A percentile compares a stretch with the other conserved stretches of the same genome.
Evolutionary conservation across 305 asterid genomes (phyloP).

Genomic region (Rubia balearica): DNA sequence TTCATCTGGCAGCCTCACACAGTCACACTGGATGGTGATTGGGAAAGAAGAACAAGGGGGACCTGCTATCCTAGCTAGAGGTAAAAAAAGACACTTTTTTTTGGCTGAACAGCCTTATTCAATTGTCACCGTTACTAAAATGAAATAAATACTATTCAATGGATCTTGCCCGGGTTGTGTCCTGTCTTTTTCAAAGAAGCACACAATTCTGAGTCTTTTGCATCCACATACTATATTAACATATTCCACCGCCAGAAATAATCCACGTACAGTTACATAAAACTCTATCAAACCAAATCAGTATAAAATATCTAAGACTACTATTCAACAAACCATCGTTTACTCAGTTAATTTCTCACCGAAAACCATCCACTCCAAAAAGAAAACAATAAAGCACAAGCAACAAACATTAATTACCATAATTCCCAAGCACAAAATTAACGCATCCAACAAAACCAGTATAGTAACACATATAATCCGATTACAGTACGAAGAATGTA

Average conservation of each 20-base stretch:
- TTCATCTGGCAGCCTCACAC: too few relatives aligned
- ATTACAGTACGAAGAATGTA: background rate
- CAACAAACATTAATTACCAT: background rate
- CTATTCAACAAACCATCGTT: background rate
- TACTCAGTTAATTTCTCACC: background rate
- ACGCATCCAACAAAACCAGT: background rate
- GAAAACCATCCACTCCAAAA: background rate
- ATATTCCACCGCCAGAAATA: background rate
- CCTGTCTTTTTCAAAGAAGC: background rate
- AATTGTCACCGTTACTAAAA: background rate
- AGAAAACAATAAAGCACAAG: background rate
- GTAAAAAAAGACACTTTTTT: background rate
- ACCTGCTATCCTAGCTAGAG: background rate
- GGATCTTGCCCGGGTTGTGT: background rate
- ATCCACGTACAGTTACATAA: too few relatives aligned
- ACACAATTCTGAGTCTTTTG: background rate
- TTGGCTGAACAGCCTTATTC: background rate
- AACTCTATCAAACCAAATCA: background rate
- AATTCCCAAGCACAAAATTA: background rate
- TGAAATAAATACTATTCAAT: background rate
- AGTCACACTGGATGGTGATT: background rate
- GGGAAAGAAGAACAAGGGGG: conserved; percentile 4
- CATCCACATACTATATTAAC: background rate
- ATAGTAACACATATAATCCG: background rate
- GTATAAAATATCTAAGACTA: background rate